A percentile compares a stretch with the other conserved stretches of the same genome.
These are phyloP conservation scores for Linaria vulgaris DNA, from an alignment of 257 asterid genomes.

Conservation along the genomic window DNA sequence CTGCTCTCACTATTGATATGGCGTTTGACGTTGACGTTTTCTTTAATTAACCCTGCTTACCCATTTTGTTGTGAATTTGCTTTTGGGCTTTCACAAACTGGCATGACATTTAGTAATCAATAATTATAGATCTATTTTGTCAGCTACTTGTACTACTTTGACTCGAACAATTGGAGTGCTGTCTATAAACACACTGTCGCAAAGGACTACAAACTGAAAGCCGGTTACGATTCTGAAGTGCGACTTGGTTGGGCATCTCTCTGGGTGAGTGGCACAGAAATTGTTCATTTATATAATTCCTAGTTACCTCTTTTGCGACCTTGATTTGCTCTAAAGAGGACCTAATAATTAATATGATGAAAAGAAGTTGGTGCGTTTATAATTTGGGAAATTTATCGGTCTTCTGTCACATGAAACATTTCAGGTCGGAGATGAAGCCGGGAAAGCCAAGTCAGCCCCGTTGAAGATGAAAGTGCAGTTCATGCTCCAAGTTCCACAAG, in stretches of 20 bases:
- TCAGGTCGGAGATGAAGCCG: constrained; percentile 83
- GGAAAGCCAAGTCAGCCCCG: constrained; percentile 80
- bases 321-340: no score
- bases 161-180: constrained; percentile 75
- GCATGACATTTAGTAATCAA: neutral
- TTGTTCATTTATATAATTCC: no score
- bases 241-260: constrained; percentile 97
- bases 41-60: no score
- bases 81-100: no score
- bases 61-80: no score
- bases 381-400: no score
- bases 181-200: constrained; percentile 83
- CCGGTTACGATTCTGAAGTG: constrained; percentile 90
- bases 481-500: constrained; percentile 97
- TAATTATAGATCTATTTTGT: constrained; percentile 20
- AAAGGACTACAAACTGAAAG: constrained; percentile 82
- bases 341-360: no score
- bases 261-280: constrained; percentile 59
- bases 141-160: constrained; percentile 85
- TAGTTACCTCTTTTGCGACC: no score
- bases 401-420: no score
- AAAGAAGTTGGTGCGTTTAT: no score
- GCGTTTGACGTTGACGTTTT: no score
- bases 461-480: constrained; percentile 91
- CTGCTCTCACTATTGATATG: no score